phyloP scores from a whole-genome alignment of 1,284 basidiomycete genomes.

The Lignosus rhinocerotis region DNA sequence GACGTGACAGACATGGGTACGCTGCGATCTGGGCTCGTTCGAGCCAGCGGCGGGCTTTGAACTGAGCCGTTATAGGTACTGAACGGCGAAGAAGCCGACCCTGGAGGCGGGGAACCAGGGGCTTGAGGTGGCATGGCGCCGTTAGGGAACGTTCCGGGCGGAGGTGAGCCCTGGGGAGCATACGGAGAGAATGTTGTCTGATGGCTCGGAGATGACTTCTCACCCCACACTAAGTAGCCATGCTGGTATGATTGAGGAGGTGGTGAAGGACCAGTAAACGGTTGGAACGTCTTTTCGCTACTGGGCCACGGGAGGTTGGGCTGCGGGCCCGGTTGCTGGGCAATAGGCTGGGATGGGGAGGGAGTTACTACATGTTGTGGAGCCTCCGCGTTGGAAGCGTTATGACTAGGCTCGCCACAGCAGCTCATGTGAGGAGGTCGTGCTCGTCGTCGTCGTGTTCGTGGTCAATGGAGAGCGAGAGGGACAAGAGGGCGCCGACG shows the following conservation, averaged over 20 bases:
- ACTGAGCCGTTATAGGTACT: constrained; percentile 2
- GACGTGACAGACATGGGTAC: constrained; percentile 26
- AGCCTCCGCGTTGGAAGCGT: constrained; percentile 25
- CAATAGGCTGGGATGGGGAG: constrained; percentile 33
- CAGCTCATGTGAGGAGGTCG: constrained; percentile 48
- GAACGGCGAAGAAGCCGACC: constrained; percentile 5
- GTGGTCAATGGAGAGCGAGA: constrained; percentile 2
- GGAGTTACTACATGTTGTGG: constrained; percentile 25
- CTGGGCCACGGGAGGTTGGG: constrained; percentile 25
- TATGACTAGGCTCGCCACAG: constrained; percentile 47
- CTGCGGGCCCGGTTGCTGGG: constrained; percentile 49
- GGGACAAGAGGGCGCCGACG: background rate
- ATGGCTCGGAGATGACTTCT: constrained; percentile 21
- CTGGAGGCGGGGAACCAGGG: constrained; percentile 13
- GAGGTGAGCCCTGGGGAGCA: constrained; percentile 28
- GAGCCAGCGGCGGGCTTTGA: constrained; percentile 17
- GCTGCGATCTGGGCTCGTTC: constrained; percentile 20
- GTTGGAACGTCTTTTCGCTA: constrained; percentile 37
- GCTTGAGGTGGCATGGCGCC: constrained; percentile 16
- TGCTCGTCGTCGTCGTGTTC: background rate
- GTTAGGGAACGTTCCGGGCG: constrained; percentile 22
- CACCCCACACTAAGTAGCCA: constrained; percentile 30
- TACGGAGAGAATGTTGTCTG: constrained; percentile 20
- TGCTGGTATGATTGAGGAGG: constrained; percentile 39
- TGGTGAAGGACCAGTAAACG: constrained; percentile 39